These are phyloP conservation scores for Trichosanthes cucumerina DNA, from an alignment of 306 rosid species.

Conservation along the genomic window DNA sequence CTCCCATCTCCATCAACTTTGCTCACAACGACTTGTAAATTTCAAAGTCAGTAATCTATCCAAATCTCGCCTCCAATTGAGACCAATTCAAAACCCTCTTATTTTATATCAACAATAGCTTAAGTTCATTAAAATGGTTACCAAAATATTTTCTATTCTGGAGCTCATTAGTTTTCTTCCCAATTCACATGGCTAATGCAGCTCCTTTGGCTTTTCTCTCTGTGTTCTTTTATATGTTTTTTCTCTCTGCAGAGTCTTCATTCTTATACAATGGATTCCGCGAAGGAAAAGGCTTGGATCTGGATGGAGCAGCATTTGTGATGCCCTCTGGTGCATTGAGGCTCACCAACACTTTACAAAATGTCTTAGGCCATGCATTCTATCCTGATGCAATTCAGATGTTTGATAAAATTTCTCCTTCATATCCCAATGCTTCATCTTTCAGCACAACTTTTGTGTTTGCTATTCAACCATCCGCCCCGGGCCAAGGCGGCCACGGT, in stretches of 20 bases:
- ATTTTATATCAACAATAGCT: background rate
- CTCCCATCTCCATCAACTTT: background rate
- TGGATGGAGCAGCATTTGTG: constrained; percentile 23
- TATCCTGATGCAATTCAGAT: constrained; percentile 16
- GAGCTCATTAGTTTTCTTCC: background rate
- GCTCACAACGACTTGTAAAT: background rate
- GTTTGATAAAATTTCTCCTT: constrained; percentile 1
- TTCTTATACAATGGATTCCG: constrained; percentile 38
- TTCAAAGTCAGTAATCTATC: background rate
- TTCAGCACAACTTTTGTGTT: constrained; percentile 57
- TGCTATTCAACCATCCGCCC: constrained; percentile 29
- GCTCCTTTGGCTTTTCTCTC: constrained; percentile 19
- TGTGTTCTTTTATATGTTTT: constrained; percentile 4
- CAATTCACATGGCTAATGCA: constrained; percentile 22
- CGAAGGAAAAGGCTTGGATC: background rate
- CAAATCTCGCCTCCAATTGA: background rate
- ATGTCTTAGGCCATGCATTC: constrained; percentile 41
- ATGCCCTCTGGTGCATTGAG: constrained; percentile 21
- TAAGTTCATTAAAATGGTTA: background rate
- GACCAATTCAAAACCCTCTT: background rate
- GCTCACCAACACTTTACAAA: constrained; percentile 31
- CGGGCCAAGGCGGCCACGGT: constrained; percentile 46
- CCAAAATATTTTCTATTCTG: background rate
- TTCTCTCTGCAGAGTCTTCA: background rate
- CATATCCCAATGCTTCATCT: constrained; percentile 20